phyloP scores from a whole-genome alignment of 805 yeast species.

The Yarrowia sp. region DNA sequence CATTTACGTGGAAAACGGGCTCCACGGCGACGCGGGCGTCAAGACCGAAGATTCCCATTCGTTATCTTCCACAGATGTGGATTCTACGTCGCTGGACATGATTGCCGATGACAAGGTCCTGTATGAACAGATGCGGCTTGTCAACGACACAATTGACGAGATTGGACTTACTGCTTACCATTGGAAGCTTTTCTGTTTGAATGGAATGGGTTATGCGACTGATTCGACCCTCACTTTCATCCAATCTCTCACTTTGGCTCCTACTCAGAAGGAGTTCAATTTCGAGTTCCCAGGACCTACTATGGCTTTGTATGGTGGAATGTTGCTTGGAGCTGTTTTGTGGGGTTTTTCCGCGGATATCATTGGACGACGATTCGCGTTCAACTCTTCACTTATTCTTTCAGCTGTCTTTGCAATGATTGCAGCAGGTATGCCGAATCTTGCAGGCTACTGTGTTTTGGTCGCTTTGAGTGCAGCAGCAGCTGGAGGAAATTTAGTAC shows the following conservation, averaged over 20 bases:
- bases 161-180: conserved; percentile 62
- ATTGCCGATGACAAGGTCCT: conserved; percentile 20
- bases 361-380: conserved; percentile 54
- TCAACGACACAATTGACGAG: conserved; percentile 57
- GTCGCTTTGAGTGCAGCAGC: conserved; percentile 48
- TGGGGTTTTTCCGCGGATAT: conserved; percentile 59
- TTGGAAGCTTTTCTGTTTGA: conserved; percentile 48
- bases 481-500: conserved; percentile 57
- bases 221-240: conserved; percentile 53
- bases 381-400: conserved; percentile 49
- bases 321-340: conserved; percentile 52
- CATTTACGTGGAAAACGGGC: neutral
- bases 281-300: conserved; percentile 47
- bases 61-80: conserved; percentile 6
- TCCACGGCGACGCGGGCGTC: neutral
- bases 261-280: conserved; percentile 50
- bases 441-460: conserved; percentile 47
- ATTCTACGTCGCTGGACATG: conserved; percentile 5
- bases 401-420: conserved; percentile 53
- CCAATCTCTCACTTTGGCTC: conserved; percentile 48
- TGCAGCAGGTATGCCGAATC: conserved; percentile 51
- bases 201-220: conserved; percentile 57
- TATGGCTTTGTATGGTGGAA: conserved; percentile 50
- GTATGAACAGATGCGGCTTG: conserved; percentile 34
- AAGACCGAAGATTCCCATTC: conserved; percentile 10